A percentile compares a stretch with the other conserved stretches of the same genome.
phyloP scores from a whole-genome alignment of 768 basidiomycete species.

The Lyophyllum shimeji region DNA sequence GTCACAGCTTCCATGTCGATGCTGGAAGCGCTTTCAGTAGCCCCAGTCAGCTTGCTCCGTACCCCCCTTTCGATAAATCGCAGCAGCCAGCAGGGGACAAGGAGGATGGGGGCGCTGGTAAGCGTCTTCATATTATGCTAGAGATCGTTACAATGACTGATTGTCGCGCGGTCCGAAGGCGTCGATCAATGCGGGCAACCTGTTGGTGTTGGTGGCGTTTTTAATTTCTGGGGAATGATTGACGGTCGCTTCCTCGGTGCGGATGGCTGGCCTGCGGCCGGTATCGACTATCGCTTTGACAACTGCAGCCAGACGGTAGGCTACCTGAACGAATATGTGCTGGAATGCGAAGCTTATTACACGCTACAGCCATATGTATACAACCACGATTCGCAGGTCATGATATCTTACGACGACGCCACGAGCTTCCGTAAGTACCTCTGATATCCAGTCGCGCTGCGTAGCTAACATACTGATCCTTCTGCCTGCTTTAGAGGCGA shows the following conservation, averaged over 20 bases:
- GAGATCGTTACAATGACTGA: background rate
- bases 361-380: conserved; percentile 63
- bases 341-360: background rate
- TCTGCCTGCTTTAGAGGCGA: conserved; percentile 34
- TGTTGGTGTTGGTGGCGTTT: conserved; percentile 44
- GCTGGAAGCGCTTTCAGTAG: conserved; percentile 33
- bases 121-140: conserved; percentile 9
- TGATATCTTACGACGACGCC: conserved; percentile 71
- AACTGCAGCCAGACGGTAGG: conserved; percentile 73
- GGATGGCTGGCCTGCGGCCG: conserved; percentile 43
- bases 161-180: background rate
- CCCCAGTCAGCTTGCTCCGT: conserved; percentile 35
- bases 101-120: conserved; percentile 38
- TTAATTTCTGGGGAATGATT: conserved; percentile 64
- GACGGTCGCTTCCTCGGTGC: conserved; percentile 49
- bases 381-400: conserved; percentile 44
- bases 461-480: background rate
- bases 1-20: conserved; percentile 64
- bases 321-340: conserved; percentile 5
- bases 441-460: background rate
- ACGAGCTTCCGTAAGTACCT: conserved; percentile 46
- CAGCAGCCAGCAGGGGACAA: conserved; percentile 50
- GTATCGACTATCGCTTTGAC: conserved; percentile 60
- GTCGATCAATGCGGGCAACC: conserved; percentile 50
- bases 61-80: conserved; percentile 48